Percentiles rank a stretch among this genome's conserved stretches.
Evolutionary conservation across 148 eudicot species (phyloP).

Genomic region (Fagopyrum tataricum): DNA sequence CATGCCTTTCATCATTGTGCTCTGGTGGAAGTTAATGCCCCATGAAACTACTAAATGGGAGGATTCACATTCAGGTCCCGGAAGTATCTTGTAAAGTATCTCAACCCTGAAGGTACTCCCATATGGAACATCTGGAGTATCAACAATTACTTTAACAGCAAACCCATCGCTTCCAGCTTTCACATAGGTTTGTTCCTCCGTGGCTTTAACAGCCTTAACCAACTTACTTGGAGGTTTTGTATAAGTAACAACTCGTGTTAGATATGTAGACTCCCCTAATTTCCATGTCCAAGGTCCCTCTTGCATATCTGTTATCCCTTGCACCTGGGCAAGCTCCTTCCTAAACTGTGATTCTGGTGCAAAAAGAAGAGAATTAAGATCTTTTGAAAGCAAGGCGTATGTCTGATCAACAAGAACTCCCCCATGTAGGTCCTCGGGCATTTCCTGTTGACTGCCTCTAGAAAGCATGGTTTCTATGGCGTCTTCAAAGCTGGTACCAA

Average conservation of each 20-base stretch:
- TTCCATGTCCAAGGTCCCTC: conserved; percentile 67
- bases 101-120: conserved; percentile 61
- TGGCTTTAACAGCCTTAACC: conserved; percentile 70
- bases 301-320: conserved; percentile 57
- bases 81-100: conserved; percentile 56
- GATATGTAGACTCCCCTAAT: conserved; percentile 36
- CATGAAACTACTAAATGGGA: conserved; percentile 63
- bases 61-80: conserved; percentile 55
- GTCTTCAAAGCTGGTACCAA: conserved; percentile 48
- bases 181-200: conserved; percentile 67
- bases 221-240: conserved; percentile 59
- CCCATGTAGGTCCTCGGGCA: conserved; percentile 60
- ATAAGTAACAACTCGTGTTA: conserved; percentile 61
- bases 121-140: conserved; percentile 87
- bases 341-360: conserved; percentile 59
- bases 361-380: conserved; percentile 57
- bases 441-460: conserved; percentile 36
- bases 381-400: conserved; percentile 44
- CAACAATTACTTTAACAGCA: conserved; percentile 46
- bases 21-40: conserved; percentile 60
- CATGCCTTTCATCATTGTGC: conserved; percentile 78
- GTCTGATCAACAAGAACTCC: conserved; percentile 71
- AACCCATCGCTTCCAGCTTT: conserved; percentile 61
- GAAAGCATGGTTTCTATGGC: conserved; percentile 48
- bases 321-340: conserved; percentile 48